Base-by-base conservation (phyloP, 306 rosid genomes). In the Vigna mungo region DNA sequence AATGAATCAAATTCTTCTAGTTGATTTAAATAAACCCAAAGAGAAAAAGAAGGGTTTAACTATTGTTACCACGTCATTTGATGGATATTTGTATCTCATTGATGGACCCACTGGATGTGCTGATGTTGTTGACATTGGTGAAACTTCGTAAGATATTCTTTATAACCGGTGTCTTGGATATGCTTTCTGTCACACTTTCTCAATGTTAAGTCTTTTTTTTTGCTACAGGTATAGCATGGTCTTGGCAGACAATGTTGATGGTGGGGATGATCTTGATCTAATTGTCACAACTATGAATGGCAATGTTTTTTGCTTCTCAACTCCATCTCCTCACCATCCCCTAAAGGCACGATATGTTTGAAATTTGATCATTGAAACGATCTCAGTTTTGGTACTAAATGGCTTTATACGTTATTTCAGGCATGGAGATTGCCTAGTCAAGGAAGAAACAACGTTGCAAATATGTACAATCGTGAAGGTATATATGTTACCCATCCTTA, bases 221-320 rank as follows among this genome's bases (percentile, higher is more conserved):
- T 59, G 20, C 85, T 79, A 49, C 97, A 96, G 99, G 85, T 96
- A 96, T 84, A 96, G 97, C 88, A 92, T 96, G 99, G 98, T 89
- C 74, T 81, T 96, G 76, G 99, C 99, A 21, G 99, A 96, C 85
- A 96, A 92, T 87, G 94, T 96, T 82, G 99, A 96, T 82, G 99
- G 99, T 46, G 99, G 99, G 65, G 99, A 96, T 81, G 99, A 92
- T 85, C 94, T 96, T 77, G 99, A 96, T 88, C 89, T 96, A 69
- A 84, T 96, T 68, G 97, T 96, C 82, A 67, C 98, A 46, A 92
- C 99, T 75, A 96, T 96, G 99, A 96, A 96, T 63, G 99, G 99
- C 62, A 96, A 96, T 66, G 92, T 96, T 78, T 92, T 92, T 85
- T 96, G 99, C 86, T 96, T 96, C 89, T 91, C 98, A 47, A 87